Evolutionary conservation across 1,139 yeast genomes (phyloP).

Genomic region (Yarrowia galli): DNA sequence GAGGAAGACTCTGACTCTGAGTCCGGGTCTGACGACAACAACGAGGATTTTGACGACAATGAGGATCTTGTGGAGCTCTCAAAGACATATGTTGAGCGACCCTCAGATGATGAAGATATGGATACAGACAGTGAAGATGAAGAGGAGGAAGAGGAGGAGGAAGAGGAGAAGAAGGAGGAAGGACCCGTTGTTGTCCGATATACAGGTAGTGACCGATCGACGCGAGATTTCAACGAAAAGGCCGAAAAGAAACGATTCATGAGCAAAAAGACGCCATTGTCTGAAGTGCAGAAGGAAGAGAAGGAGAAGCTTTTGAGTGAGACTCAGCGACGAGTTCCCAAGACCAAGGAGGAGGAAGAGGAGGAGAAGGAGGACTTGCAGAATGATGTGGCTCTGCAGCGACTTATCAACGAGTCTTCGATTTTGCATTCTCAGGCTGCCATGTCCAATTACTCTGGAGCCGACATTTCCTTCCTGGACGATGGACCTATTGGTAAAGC

Average conservation of each 20-base stretch:
- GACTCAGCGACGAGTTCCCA: slow-evolving; percentile 17
- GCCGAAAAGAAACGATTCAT: slow-evolving; percentile 37
- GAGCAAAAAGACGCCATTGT: slow-evolving; percentile 34
- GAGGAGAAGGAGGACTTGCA: slow-evolving; percentile 56
- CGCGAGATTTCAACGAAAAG: slow-evolving; percentile 17
- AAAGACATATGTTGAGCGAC: slow-evolving; percentile 18
- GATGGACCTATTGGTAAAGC: slow-evolving; percentile 83
- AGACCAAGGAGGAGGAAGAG: slow-evolving; percentile 42
- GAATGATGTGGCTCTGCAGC: slow-evolving; percentile 82
- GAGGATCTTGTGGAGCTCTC: slow-evolving; percentile 32
- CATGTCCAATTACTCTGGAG: slow-evolving; percentile 62
- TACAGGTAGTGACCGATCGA: slow-evolving; percentile 5
- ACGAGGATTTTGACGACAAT: slow-evolving; percentile 39
- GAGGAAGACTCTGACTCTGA: slow-evolving; percentile 39
- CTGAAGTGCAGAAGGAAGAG: slow-evolving; percentile 25
- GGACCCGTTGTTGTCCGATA: slow-evolving; percentile 34
- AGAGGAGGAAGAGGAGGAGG: not conserved
- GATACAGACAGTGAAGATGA: slow-evolving; percentile 10
- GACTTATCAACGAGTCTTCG: slow-evolving; percentile 85
- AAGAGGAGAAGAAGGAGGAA: not conserved
- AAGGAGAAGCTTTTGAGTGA: slow-evolving; percentile 26
- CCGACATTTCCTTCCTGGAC: slow-evolving; percentile 72
- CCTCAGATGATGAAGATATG: slow-evolving; percentile 7
- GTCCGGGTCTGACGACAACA: slow-evolving; percentile 12
- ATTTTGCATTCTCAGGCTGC: slow-evolving; percentile 60